Evolutionary conservation across 1,284 basidiomycete genomes (phyloP), one percentile per base, ranked within the genome.

Genomic region (Marasmius oreades): DNA sequence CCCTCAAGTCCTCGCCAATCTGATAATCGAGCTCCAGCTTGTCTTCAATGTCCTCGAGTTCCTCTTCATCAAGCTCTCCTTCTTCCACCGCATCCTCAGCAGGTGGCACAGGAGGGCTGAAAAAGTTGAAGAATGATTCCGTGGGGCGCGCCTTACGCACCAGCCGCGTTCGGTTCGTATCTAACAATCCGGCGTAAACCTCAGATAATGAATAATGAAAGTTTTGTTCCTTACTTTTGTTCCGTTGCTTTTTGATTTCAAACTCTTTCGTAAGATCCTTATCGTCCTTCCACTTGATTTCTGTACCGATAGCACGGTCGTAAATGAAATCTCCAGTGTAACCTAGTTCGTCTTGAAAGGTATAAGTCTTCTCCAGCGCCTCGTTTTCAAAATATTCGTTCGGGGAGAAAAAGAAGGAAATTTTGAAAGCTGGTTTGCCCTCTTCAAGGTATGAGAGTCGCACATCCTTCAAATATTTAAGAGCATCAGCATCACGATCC

Each of bases 171-270:
- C 92, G 89, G 75, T 95, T 95, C 37, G 94, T 96, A 71, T 91
- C 93, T 95, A 36, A 20, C 20, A 53, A n/a, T 16, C 14, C 28
- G 33, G 24, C n/a, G 58, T 47, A 58, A 52, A 42, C 36, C 6
- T 22, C 20, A 23, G 33, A 53, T 34, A 46, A 26, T 8, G 37
- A 55, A 39, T 55, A 52, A 52, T 22, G 26, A 59, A 33, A 39
- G 12, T 53, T 47, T 62, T 44, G n/a, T 48, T 20, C 76, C 86
- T 59, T 67, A 95, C 93, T 93, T 82, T 98, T 99, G 80, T 98
- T 98, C 66, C 95, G 81, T 77, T 98, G 96, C 81, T 98, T 98
- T 85, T 98, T 98, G 72, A 98, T 95, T 79, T 98, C 96, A 66
- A 94, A 90, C 77, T 93, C 92, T 78, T 95, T 95, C 55, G 95